These are phyloP conservation scores for Cochlearia excelsa DNA, from an alignment of 345 rosid species.

Conservation along the genomic window DNA sequence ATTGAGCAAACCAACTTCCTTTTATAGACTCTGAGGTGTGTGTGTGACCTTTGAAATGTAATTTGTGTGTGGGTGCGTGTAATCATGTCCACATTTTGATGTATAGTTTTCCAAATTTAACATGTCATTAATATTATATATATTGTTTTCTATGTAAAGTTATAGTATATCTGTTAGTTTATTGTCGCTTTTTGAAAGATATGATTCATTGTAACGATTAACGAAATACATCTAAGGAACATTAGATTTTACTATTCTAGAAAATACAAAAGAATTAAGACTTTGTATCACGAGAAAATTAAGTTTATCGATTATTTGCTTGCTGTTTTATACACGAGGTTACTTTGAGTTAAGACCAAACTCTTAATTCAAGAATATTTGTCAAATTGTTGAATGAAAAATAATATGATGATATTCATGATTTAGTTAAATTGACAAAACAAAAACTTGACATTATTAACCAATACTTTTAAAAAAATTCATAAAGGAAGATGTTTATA, in stretches of 20 bases:
- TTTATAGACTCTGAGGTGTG: constrained; percentile 29
- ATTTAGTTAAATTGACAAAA: neutral
- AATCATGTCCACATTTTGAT: constrained; percentile 27
- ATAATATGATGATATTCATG: constrained; percentile 16
- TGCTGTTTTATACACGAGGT: constrained; percentile 19
- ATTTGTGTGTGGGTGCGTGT: constrained; percentile 26
- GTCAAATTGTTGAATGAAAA: constrained; percentile 26
- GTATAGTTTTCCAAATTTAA: constrained; percentile 31
- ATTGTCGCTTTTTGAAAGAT: neutral
- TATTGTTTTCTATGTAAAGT: too few relatives aligned
- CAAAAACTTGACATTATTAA: constrained; percentile 4
- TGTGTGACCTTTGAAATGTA: constrained; percentile 31
- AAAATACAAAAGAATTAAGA: neutral
- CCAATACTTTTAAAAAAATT: neutral
- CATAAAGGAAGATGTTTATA: neutral
- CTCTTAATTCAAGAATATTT: constrained; percentile 16
- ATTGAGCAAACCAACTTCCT: constrained; percentile 23
- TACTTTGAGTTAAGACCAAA: constrained; percentile 32
- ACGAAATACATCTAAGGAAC: too few relatives aligned
- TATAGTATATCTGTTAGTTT: neutral
- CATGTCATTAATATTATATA: constrained; percentile 16
- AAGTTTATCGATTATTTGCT: constrained; percentile 4
- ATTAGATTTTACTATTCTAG: neutral
- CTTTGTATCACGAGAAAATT: constrained; percentile 24
- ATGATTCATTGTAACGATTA: neutral